phyloP scores from a whole-genome alignment of 352 stramenopile genomes.

The Poterioochromonas sp. region DNA sequence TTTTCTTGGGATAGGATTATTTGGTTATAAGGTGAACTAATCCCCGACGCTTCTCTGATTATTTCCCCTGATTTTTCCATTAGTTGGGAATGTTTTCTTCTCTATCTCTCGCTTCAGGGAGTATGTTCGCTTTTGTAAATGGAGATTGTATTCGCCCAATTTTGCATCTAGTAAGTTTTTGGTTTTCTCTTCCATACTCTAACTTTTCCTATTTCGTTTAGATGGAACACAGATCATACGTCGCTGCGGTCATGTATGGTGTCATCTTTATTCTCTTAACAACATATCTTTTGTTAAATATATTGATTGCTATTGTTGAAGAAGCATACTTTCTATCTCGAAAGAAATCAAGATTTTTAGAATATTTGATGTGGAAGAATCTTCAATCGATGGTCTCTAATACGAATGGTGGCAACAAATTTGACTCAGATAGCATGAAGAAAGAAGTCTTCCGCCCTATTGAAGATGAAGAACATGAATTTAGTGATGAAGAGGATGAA shows the following conservation, averaged over 20 bases:
- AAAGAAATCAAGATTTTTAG: background rate
- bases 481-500: background rate
- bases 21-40: background rate
- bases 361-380: conserved; percentile 5
- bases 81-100: conserved; percentile 9
- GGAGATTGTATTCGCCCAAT: background rate
- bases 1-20: background rate
- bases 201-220: background rate
- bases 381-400: background rate
- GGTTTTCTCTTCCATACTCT: background rate
- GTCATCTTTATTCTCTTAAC: background rate
- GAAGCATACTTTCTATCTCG: background rate
- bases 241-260: background rate
- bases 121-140: background rate
- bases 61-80: background rate
- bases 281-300: conserved; percentile 2
- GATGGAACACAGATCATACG: background rate
- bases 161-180: background rate
- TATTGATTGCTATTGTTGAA: conserved; percentile 12
- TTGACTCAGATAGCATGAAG: background rate
- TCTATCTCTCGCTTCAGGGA: background rate
- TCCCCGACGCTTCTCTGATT: background rate
- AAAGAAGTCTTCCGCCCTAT: background rate
- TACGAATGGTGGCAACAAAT: background rate
- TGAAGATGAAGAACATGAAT: background rate